Base-by-base conservation (phyloP, 768 basidiomycete species). In the Phanerodontia chrysosporium region DNA sequence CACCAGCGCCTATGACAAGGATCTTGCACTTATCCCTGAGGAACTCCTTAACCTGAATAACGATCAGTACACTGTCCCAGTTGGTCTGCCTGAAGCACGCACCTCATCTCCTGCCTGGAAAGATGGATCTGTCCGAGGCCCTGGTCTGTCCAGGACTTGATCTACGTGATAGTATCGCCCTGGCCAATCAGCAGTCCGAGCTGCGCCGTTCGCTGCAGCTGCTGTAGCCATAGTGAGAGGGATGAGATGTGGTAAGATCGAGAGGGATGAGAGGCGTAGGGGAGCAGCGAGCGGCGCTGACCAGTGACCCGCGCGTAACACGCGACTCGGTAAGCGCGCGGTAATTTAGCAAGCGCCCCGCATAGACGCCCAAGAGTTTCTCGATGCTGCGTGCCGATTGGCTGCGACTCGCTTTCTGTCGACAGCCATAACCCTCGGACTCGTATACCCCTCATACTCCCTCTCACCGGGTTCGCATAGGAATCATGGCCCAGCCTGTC, bases 1-100 rank as follows among this genome's bases (percentile, higher is more conserved):
- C 97, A 32, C 97, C 97, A 28, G 97, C 97, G 30, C 97, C 97
- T 67, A 99, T 98, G 63, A 98, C 96, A 45, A 98, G 83, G 65
- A 98, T 89, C 78, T 97, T 98, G 71, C 89, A 88, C 62, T 88
- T 76, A 48, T 84, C 81, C 54, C 94, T 76, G 18, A 99, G 78
- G 69, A 98, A 96, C 55, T 82, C 78, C 69, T 96, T 98, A 51
- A 94, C 90, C 95, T 97, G 63, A 51, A 25, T 22, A 58, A 39
- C 48, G 52, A 56, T 36, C 54, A 49, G 48, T 21, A 28, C 16
- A 12, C 6, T n/a, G 30, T 45, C 53, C 45, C 57, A 62, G 57
- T 55, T 59, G 18, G 48, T 46, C 29, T 51, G 21, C 18, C 25
- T 18, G 32, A 18, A 39, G 29, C 14, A 60, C 83, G 64, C 69